Evolutionary conservation across 148 eudicot genomes (phyloP).

Genomic region (Linanthus parryae): DNA sequence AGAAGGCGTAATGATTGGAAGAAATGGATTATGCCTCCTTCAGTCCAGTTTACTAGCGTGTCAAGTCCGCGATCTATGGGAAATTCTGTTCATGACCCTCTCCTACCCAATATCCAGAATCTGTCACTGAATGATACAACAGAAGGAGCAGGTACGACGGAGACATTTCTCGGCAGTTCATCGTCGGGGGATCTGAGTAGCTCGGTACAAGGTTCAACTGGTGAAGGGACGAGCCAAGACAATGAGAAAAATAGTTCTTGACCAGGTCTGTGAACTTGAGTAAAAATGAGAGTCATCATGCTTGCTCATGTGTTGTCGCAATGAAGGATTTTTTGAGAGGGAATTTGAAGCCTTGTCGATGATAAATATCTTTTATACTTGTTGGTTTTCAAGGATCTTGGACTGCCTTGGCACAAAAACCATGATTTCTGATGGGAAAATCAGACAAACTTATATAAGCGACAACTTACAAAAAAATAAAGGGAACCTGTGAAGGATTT

Average conservation of each 20-base stretch:
- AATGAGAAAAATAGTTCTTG: background rate
- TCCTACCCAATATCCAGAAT: conserved; percentile 2
- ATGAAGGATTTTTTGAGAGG: conserved; percentile 6
- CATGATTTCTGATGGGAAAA: conserved; percentile 4
- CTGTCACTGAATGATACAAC: conserved; percentile 7
- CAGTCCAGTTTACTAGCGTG: conserved; percentile 19
- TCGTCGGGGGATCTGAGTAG: conserved; percentile 8
- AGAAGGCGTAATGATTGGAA: conserved; percentile 42
- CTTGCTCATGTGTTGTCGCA: background rate
- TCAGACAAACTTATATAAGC: background rate
- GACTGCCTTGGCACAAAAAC: conserved; percentile 2
- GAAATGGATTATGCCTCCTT: conserved; percentile 40
- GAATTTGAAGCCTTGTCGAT: background rate
- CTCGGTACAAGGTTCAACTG: conserved; percentile 2
- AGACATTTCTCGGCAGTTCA: background rate
- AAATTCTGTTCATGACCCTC: background rate
- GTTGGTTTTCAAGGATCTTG: background rate
- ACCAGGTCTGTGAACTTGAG: conserved; percentile 2
- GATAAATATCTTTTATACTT: background rate
- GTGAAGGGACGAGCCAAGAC: background rate
- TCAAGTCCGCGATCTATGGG: conserved; percentile 13
- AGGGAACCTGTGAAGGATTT: conserved; percentile 1
- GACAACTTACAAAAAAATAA: background rate
- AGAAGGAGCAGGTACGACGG: background rate
- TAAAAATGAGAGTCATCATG: background rate